Evolutionary conservation across 176 grass and related monocot species (phyloP), one percentile per base, ranked within the genome.

Genomic region (Cocos nucifera): DNA sequence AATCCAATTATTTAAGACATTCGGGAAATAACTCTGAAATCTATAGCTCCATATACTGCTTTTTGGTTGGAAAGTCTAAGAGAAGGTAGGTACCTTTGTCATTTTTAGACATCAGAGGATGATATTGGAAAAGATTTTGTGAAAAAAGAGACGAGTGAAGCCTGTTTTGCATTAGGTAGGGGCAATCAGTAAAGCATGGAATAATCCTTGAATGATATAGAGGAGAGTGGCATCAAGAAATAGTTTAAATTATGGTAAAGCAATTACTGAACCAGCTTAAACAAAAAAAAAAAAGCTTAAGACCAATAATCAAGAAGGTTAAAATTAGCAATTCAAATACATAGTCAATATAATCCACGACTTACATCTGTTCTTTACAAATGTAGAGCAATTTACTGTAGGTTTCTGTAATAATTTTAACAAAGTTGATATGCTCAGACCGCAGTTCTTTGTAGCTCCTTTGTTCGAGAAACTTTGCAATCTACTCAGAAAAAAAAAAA

Each of bases 301-400:
- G 28, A 30, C 28, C 28, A 30, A 30, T 30, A 30, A 30, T 30
- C 28, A 17, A 25, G 15, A 65, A 20, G 6, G 19, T 39, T 6
- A 17, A 20, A 73, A 54, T 27, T 60, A 39, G 10, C 14, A 44
- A 44, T 44, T 44, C 35, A 44, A 44, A 44, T 14, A 6, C 9
- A 44, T 12, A 3, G 2, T 44, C 22, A 63, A 73, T 75, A 51
- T 21, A 65, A 24, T 35, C 27, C 16, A 70, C 55, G 77, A 83
- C 81, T 91, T 81, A 92, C 94, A 92, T 92, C 66, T 92, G 94
- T 56, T 89, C 94, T 61, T 92, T 98, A 65, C 94, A 92, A 55
- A 86, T 87, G 59, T 64, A 98, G 56, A 98, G 88, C 59, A 93
- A 77, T 65, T 98, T 98, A 72, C 70, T 80, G 78, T 98, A 98